phyloP scores from a whole-genome alignment of 768 basidiomycete species.

The Boletus pseudo-olivaceus region DNA sequence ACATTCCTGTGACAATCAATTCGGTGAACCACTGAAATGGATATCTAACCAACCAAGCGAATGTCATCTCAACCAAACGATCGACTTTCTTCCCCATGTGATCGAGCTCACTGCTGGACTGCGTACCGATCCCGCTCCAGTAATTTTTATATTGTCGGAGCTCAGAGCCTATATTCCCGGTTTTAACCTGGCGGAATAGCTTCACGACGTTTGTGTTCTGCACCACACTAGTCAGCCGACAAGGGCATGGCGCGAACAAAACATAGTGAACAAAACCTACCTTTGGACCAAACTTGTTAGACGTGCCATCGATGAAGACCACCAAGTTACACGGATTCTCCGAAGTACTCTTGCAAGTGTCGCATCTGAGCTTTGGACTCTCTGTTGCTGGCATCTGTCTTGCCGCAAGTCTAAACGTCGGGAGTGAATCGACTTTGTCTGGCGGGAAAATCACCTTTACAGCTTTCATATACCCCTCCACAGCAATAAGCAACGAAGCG shows the following conservation, averaged over 20 bases:
- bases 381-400: too few relatives aligned
- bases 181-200: constrained; percentile 27
- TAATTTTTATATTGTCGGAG: constrained; percentile 31
- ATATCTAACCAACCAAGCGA: background rate
- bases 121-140: constrained; percentile 35
- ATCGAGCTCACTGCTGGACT: background rate
- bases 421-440: too few relatives aligned
- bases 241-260: too few relatives aligned
- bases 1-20: background rate
- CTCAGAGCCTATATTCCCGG: background rate
- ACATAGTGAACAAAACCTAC: constrained; percentile 32
- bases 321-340: constrained; percentile 29
- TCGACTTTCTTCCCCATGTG: background rate
- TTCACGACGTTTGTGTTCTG: constrained; percentile 37
- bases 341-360: too few relatives aligned
- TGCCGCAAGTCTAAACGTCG: too few relatives aligned
- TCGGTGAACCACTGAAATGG: too few relatives aligned
- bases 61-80: background rate
- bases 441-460: too few relatives aligned
- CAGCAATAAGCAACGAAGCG: too few relatives aligned
- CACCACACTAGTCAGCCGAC: background rate
- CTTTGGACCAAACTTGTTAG: constrained; percentile 24
- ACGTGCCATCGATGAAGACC: constrained; percentile 22
- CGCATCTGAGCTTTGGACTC: too few relatives aligned
- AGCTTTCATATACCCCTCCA: too few relatives aligned